Evolutionary conservation across 352 stramenopile species (phyloP).

Genomic region (Nothophytophthora sp.): DNA sequence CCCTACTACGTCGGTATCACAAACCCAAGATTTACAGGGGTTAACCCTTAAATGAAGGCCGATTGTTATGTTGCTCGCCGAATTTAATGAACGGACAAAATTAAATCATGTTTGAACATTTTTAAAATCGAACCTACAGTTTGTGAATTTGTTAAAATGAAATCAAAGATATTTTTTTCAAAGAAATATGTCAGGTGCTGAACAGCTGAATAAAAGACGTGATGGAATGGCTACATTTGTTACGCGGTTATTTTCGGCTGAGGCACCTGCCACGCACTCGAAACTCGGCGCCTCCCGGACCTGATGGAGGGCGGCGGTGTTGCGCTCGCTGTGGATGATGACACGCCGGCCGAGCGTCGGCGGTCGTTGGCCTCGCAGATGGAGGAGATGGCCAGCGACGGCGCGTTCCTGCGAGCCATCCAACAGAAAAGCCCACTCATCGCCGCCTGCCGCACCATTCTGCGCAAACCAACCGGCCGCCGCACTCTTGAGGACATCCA

Average conservation of each 20-base stretch:
- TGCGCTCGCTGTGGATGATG: background rate
- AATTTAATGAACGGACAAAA: no score
- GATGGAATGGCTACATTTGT: constrained; percentile 23
- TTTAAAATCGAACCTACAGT: no score
- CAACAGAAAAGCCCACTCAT: constrained; percentile 52
- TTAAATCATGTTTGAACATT: no score
- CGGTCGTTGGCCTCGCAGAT: constrained; percentile 52
- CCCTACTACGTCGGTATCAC: no score
- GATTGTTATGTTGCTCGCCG: no score
- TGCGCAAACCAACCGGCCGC: constrained; percentile 51
- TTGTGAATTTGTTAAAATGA: no score
- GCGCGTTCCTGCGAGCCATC: constrained; percentile 42
- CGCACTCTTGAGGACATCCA: constrained; percentile 77
- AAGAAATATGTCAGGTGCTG: no score
- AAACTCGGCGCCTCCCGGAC: constrained; percentile 37
- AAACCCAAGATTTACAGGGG: no score
- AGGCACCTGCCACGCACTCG: no score
- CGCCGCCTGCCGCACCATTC: constrained; percentile 46
- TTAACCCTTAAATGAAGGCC: no score
- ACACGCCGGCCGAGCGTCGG: constrained; percentile 7
- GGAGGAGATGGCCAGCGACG: constrained; percentile 39
- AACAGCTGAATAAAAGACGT: no score
- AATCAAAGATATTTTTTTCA: no score
- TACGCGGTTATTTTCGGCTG: constrained; percentile 1
- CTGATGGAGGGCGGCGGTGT: constrained; percentile 10